Conservation (phyloP, 2,329 filamentous ascomycete genomes). For the Arthrobotrys iridis region DNA sequence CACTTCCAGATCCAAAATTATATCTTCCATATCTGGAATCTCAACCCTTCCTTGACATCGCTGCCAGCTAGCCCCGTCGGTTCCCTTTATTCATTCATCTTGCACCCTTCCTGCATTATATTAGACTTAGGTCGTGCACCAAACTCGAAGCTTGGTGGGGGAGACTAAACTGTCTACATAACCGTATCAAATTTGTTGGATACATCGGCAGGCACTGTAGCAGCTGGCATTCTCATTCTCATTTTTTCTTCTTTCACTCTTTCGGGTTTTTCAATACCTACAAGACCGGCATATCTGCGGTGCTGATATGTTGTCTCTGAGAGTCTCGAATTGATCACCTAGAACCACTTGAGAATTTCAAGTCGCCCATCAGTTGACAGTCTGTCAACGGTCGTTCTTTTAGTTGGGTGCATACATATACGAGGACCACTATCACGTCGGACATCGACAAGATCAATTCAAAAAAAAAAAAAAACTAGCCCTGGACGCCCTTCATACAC, state of each 20-base stretch:
- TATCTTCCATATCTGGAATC: neutral
- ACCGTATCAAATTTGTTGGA: no score
- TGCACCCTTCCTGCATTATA: neutral
- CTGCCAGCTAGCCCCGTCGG: neutral
- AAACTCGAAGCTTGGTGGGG: no score
- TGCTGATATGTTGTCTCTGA: conserved; percentile 30
- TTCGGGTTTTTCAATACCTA: neutral
- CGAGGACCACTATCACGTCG: neutral
- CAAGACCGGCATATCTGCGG: conserved; percentile 7
- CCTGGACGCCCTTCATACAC: neutral
- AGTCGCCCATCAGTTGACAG: conserved; percentile 42
- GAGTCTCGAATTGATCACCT: neutral
- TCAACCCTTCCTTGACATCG: neutral
- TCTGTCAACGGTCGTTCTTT: conserved; percentile 45
- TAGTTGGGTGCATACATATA: conserved; percentile 27
- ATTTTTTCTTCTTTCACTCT: neutral
- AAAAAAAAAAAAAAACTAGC: no score
- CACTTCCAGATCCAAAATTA: neutral
- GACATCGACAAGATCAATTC: neutral
- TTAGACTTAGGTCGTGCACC: no score
- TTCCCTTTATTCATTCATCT: neutral
- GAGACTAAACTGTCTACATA: neutral
- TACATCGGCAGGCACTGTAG: no score
- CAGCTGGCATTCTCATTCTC: no score
- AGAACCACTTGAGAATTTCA: neutral